Conservation (phyloP, 768 basidiomycete genomes). For the Russula sp. region DNA sequence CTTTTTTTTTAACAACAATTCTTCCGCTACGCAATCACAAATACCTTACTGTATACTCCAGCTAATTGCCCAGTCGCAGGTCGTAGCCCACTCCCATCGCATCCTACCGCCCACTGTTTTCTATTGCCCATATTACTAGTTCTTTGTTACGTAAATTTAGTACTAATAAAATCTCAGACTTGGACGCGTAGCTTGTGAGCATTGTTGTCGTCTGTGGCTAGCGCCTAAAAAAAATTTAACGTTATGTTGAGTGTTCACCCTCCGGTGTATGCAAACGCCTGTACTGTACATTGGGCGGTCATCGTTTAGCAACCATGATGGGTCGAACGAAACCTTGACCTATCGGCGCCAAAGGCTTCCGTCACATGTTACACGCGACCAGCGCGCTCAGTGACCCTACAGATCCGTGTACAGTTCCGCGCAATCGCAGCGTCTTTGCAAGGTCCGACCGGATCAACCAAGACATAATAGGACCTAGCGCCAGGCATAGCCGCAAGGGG, state of each 20-base stretch:
- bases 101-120: slow-evolving; percentile 4
- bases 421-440: slow-evolving; percentile 2
- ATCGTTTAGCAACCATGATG: background rate
- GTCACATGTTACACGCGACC: background rate
- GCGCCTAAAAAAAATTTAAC: background rate
- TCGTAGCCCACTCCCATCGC: slow-evolving; percentile 3
- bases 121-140: slow-evolving; percentile 12
- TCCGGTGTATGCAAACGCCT: slow-evolving; percentile 6
- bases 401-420: background rate
- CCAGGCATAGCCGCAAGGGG: background rate
- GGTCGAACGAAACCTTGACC: background rate
- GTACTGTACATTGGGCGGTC: background rate
- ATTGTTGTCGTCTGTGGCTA: background rate
- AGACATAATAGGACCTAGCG: background rate
- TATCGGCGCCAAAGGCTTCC: background rate
- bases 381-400: background rate
- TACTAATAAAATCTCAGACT: background rate
- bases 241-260: background rate
- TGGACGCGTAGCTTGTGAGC: background rate
- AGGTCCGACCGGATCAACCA: slow-evolving; percentile 11
- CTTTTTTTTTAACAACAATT: slow-evolving; percentile 7
- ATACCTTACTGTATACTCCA: slow-evolving; percentile 13
- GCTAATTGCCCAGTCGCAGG: slow-evolving; percentile 4
- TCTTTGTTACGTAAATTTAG: slow-evolving; percentile 3
- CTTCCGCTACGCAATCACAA: slow-evolving; percentile 10